Evolutionary conservation across 1,139 yeast species (phyloP).

Genomic region (Zygoascus meyerae): DNA sequence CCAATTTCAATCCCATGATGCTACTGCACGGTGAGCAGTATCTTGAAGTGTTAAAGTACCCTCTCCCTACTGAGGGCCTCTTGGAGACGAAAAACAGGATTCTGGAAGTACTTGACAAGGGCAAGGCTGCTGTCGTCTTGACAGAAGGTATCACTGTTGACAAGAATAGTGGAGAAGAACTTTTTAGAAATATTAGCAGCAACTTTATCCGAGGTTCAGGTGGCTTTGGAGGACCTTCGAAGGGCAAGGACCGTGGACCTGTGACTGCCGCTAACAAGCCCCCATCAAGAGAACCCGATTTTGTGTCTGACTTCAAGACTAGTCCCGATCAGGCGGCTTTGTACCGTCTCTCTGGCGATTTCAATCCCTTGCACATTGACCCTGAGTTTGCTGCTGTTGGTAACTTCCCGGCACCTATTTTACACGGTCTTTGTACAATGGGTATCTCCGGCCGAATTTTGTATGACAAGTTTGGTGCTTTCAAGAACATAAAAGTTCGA

Average conservation of each 20-base stretch:
- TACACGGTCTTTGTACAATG: slow-evolving; percentile 87
- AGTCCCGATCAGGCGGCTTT: slow-evolving; percentile 75
- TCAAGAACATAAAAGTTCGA: slow-evolving; percentile 82
- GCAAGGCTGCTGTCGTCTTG: slow-evolving; percentile 78
- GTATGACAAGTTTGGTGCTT: slow-evolving; percentile 73
- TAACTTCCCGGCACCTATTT: slow-evolving; percentile 77
- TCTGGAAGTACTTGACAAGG: slow-evolving; percentile 76
- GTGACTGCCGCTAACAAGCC: slow-evolving; percentile 62
- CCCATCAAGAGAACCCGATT: slow-evolving; percentile 65
- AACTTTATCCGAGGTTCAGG: slow-evolving; percentile 80
- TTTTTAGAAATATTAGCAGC: slow-evolving; percentile 81
- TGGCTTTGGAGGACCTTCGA: slow-evolving; percentile 43
- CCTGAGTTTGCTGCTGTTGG: slow-evolving; percentile 88
- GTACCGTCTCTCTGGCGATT: slow-evolving; percentile 89
- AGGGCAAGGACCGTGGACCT: slow-evolving; percentile 53
- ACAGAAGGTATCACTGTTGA: slow-evolving; percentile 71
- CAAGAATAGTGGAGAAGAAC: slow-evolving; percentile 57
- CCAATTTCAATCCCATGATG: slow-evolving; percentile 77
- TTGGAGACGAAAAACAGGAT: slow-evolving; percentile 61
- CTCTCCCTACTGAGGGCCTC: slow-evolving; percentile 61
- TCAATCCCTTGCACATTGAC: slow-evolving; percentile 92
- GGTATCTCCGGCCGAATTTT: slow-evolving; percentile 77
- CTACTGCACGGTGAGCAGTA: slow-evolving; percentile 95
- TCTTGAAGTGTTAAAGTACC: slow-evolving; percentile 69
- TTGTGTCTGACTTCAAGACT: slow-evolving; percentile 54